Evolutionary conservation across 208 protist genomes (phyloP).

Genomic region (Leishmania aethiopica): DNA sequence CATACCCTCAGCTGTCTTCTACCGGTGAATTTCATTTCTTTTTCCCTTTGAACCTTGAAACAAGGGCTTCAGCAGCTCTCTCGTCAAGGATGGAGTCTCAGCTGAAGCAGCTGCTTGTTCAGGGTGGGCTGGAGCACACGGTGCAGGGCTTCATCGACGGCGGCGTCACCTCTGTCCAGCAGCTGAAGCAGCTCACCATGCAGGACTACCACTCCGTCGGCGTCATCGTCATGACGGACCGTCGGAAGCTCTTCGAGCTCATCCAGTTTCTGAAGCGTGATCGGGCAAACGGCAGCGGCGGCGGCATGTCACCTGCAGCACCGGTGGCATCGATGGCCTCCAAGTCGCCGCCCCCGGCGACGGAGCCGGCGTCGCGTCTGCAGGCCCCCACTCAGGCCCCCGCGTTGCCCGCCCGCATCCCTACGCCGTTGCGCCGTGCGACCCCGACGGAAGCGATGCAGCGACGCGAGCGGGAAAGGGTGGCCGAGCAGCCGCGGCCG

Average conservation of each 20-base stretch:
- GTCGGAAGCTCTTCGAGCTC: slow-evolving; percentile 92
- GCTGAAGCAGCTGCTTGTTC: slow-evolving; percentile 75
- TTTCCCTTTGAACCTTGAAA: neutral
- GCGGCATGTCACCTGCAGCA: neutral
- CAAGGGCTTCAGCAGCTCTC: neutral
- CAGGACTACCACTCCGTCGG: slow-evolving; percentile 92
- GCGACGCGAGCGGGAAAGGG: slow-evolving; percentile 29
- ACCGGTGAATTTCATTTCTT: neutral
- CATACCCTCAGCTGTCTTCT: neutral
- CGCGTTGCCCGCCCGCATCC: slow-evolving; percentile 25
- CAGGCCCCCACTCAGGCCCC: slow-evolving; percentile 20
- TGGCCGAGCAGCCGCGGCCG: slow-evolving; percentile 23
- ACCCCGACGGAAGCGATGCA: slow-evolving; percentile 21
- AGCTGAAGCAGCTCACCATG: slow-evolving; percentile 90
- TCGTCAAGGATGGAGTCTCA: slow-evolving; percentile 66
- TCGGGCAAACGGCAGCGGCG: slow-evolving; percentile 31
- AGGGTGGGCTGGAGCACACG: slow-evolving; percentile 80
- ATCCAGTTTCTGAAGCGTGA: slow-evolving; percentile 92
- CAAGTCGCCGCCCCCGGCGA: slow-evolving; percentile 31
- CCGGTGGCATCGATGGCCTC: neutral
- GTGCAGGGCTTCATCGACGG: slow-evolving; percentile 83
- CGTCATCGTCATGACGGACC: slow-evolving; percentile 90
- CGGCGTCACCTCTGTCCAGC: slow-evolving; percentile 66
- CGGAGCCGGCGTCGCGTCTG: slow-evolving; percentile 25
- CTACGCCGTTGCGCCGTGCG: slow-evolving; percentile 29